These are phyloP conservation scores for Aschersonia sp. DNA, from an alignment of 2,329 filamentous ascomycete species.

Conservation along the genomic window DNA sequence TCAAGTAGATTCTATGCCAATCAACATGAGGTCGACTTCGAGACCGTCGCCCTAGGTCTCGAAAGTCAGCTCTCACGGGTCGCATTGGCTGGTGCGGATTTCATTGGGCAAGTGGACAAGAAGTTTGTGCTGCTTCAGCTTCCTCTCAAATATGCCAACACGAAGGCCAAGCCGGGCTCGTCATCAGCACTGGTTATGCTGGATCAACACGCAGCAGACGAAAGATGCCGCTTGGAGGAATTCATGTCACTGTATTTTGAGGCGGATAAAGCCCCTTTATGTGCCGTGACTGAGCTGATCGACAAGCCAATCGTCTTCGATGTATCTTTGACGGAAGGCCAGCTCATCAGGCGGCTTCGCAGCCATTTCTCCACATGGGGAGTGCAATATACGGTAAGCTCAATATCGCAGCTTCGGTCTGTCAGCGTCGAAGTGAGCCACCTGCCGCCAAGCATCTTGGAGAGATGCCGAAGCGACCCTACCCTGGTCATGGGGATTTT, in stretches of 20 bases:
- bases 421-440: conserved; percentile 25
- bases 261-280: background rate
- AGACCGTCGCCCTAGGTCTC: conserved; percentile 13
- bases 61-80: conserved; percentile 43
- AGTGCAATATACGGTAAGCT: conserved; percentile 41
- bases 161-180: background rate
- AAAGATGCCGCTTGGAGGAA: conserved; percentile 64
- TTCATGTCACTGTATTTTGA: conserved; percentile 45
- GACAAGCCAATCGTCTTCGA: conserved; percentile 48
- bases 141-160: conserved; percentile 8
- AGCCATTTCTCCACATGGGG: conserved; percentile 60
- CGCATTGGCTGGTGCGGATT: conserved; percentile 41
- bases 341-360: conserved; percentile 38
- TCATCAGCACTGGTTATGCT: conserved; percentile 55
- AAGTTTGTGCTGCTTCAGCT: conserved; percentile 75
- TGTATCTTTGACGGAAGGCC: conserved; percentile 43
- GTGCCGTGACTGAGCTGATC: conserved; percentile 21
- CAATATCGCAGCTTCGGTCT: conserved; percentile 15
- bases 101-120: conserved; percentile 72
- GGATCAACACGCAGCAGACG: conserved; percentile 92
- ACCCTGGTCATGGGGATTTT: conserved; percentile 59
- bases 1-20: conserved; percentile 4
- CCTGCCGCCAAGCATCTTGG: conserved; percentile 58
- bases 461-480: conserved; percentile 62
- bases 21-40: conserved; percentile 11